Evolutionary conservation across 805 yeast species (phyloP).

Genomic region (Komagataella phaffii): DNA sequence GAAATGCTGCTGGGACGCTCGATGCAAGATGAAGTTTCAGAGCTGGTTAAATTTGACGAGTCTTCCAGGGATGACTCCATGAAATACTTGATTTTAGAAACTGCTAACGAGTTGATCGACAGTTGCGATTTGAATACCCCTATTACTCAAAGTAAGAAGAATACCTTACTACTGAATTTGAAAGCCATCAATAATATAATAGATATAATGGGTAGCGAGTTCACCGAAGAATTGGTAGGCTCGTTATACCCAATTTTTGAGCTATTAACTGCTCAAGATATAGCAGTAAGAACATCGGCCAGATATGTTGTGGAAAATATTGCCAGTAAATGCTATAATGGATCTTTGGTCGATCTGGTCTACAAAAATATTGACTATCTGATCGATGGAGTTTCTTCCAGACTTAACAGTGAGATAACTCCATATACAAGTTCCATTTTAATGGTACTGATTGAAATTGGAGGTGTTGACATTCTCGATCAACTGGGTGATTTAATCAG

Average conservation of each 20-base stretch:
- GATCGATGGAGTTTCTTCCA: conserved; percentile 62
- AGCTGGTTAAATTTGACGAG: not conserved
- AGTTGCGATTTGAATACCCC: not conserved
- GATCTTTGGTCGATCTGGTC: conserved; percentile 43
- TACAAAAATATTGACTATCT: conserved; percentile 67
- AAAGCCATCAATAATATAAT: conserved; percentile 18
- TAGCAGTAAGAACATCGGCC: conserved; percentile 34
- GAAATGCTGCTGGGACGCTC: conserved; percentile 9
- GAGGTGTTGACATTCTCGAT: conserved; percentile 52
- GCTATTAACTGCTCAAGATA: conserved; percentile 44
- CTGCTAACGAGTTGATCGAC: conserved; percentile 22
- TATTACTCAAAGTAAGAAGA: not conserved
- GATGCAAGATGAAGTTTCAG: not conserved
- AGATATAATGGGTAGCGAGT: conserved; percentile 20
- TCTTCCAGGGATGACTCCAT: conserved; percentile 13
- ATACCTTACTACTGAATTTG: too few relatives aligned
- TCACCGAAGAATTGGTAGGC: conserved; percentile 51
- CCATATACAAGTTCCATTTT: conserved; percentile 65
- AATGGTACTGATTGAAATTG: conserved; percentile 52
- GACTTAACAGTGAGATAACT: conserved; percentile 57
- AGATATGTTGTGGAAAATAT: conserved; percentile 36
- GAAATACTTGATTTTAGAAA: conserved; percentile 26
- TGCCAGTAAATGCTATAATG: conserved; percentile 35
- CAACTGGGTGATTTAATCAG: conserved; percentile 64
- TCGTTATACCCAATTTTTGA: conserved; percentile 62